phyloP scores from a whole-genome alignment of 192 early-diverging fungal species.

The Coemansia umbellata region DNA sequence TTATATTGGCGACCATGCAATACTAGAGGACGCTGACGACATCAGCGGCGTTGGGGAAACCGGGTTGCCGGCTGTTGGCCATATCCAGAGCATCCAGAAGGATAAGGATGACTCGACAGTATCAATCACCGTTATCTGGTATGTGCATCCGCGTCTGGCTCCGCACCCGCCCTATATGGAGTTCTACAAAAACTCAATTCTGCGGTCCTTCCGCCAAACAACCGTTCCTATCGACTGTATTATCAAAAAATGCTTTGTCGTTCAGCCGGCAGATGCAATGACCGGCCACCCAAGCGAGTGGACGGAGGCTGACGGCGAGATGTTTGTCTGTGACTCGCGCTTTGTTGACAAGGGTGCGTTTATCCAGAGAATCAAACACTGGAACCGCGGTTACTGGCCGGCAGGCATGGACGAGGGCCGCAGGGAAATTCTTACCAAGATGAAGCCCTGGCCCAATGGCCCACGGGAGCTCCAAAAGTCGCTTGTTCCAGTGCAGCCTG shows the following conservation, averaged over 20 bases:
- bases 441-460: slow-evolving; percentile 22
- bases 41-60: slow-evolving; percentile 27
- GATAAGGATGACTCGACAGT: not conserved
- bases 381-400: slow-evolving; percentile 28
- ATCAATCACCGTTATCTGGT: slow-evolving; percentile 20
- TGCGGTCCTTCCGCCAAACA: slow-evolving; percentile 33
- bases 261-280: slow-evolving; percentile 25
- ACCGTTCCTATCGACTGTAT: slow-evolving; percentile 21
- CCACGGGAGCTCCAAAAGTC: slow-evolving; percentile 29
- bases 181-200: slow-evolving; percentile 31
- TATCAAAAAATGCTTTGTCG: slow-evolving; percentile 24
- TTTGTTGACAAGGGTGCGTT: slow-evolving; percentile 43
- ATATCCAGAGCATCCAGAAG: slow-evolving; percentile 30
- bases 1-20: slow-evolving; percentile 41
- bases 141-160: slow-evolving; percentile 29
- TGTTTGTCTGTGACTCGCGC: slow-evolving; percentile 43
- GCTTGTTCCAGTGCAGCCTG: slow-evolving; percentile 2
- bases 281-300: slow-evolving; percentile 31
- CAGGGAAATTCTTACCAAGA: slow-evolving; percentile 20
- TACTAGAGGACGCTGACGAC: slow-evolving; percentile 31
- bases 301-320: slow-evolving; percentile 15
- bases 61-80: slow-evolving; percentile 14
- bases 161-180: slow-evolving; percentile 38
- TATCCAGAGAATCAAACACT: slow-evolving; percentile 41
- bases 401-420: slow-evolving; percentile 24